Conservation (phyloP, 164 flowering plant genomes). For the Vitis vinifera region DNA sequence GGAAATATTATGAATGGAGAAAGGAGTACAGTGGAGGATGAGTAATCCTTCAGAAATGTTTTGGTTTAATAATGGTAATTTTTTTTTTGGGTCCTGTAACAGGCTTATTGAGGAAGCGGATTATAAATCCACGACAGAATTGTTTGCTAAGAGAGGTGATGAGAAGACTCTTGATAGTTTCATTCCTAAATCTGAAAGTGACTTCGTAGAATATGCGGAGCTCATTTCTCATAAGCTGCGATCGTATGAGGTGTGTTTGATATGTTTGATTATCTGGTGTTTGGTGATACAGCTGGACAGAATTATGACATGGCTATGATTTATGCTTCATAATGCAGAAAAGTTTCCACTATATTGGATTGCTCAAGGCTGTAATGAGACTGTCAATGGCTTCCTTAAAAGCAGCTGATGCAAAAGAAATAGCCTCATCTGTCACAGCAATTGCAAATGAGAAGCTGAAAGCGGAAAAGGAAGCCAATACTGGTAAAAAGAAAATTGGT, state of each 20-base stretch:
- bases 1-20: too few relatives aligned
- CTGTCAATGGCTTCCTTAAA: constrained; percentile 68
- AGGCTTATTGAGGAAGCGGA: constrained; percentile 98
- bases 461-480: constrained; percentile 89
- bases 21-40: too few relatives aligned
- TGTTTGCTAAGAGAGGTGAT: constrained; percentile 67
- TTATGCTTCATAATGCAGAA: constrained; percentile 49
- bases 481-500: constrained; percentile 93
- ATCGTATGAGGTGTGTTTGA: constrained; percentile 64
- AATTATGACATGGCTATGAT: not conserved
- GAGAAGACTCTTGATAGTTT: constrained; percentile 79
- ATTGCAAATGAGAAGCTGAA: constrained; percentile 94
- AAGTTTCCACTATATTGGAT: constrained; percentile 82
- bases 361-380: constrained; percentile 90
- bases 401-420: constrained; percentile 96
- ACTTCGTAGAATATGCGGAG: constrained; percentile 89
- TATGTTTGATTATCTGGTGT: not conserved
- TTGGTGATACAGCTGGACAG: not conserved
- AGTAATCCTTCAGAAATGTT: not conserved
- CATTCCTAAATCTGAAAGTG: constrained; percentile 90
- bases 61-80: too few relatives aligned
- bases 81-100: constrained; percentile 2
- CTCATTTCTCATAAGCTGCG: constrained; percentile 75
- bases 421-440: constrained; percentile 84
- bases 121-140: constrained; percentile 71